phyloP scores from a whole-genome alignment of 2,329 filamentous ascomycete genomes.

The Hirsutella thompsonii region DNA sequence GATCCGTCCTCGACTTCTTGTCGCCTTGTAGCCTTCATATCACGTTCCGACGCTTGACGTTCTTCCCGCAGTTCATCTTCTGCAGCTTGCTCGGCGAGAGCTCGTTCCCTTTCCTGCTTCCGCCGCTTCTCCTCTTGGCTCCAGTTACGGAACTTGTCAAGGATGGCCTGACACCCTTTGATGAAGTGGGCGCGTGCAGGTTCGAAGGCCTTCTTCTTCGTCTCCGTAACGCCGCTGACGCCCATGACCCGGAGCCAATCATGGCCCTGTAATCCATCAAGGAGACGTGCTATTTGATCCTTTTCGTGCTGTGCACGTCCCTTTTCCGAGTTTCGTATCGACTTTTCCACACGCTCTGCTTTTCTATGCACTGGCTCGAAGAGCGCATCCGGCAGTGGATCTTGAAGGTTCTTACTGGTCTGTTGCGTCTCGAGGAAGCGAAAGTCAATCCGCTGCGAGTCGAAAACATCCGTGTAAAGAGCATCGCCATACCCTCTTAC shows the following conservation, averaged over 20 bases:
- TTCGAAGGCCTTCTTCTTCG: slow-evolving; percentile 76
- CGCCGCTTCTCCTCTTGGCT: slow-evolving; percentile 78
- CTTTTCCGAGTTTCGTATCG: slow-evolving; percentile 51
- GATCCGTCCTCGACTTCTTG: slow-evolving; percentile 7
- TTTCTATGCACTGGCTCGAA: slow-evolving; percentile 43
- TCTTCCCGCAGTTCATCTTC: slow-evolving; percentile 19
- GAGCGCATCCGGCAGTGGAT: slow-evolving; percentile 42
- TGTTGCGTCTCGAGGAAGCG: slow-evolving; percentile 35
- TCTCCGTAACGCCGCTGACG: slow-evolving; percentile 72
- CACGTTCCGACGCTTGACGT: slow-evolving; percentile 18
- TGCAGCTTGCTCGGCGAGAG: slow-evolving; percentile 17
- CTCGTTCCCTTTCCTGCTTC: slow-evolving; percentile 61
- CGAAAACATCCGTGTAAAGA: slow-evolving; percentile 41
- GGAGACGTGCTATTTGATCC: slow-evolving; percentile 49
- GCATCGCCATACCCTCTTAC: slow-evolving; percentile 42
- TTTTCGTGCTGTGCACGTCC: slow-evolving; percentile 54
- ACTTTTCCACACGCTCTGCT: slow-evolving; percentile 46
- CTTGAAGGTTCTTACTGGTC: slow-evolving; percentile 29
- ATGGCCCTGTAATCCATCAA: slow-evolving; percentile 76
- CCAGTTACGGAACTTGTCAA: slow-evolving; percentile 83
- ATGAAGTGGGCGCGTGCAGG: slow-evolving; percentile 78
- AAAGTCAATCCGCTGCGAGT: slow-evolving; percentile 44
- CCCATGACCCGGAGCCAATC: slow-evolving; percentile 93
- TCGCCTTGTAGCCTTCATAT: slow-evolving; percentile 22
- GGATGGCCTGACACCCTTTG: slow-evolving; percentile 63